Base-by-base conservation (phyloP, 2,329 filamentous ascomycete genomes). In the Albophoma yamanashiensis region DNA sequence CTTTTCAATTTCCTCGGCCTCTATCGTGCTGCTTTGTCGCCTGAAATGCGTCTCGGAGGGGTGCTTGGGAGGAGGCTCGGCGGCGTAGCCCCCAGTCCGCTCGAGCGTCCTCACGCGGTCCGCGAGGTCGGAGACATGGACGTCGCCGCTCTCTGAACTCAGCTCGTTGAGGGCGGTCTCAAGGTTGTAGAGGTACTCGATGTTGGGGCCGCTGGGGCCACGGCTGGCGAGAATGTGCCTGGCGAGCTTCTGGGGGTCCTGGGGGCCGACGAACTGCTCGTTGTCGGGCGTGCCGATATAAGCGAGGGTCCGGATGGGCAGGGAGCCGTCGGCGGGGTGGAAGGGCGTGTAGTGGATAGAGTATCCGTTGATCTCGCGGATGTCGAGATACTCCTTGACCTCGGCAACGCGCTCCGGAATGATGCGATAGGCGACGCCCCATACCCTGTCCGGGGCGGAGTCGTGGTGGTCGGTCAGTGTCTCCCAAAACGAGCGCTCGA, bases 321-420 rank as follows among this genome's bases (percentile, higher is more conserved):
- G 60, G 17, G 71, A 69, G 34, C 69, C 69, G 63, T 77, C 73
- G 50, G 73, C 70, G n/a, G 74, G 67, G 67, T 92, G 80, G 73
- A 97, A 97, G 0, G 89, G 85, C 36, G 92, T 91, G 73, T 92
- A 91, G 74, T 97, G 92, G 65, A 96, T 95, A 59, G 87, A 90
- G 75, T 99, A 99, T 34, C 94, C 94, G 76, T 97, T 96, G 70
- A 97, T 96, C 75, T 99, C 94, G 55, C 94, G 88, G 65, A 97
- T 93, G 74, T 97, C 92, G 56, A 99, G 89, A 72, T 97, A 97
- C 61, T 87, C 82, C 66, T 90, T 88, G 4, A 97, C 93, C 75
- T 93, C 88, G 62, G 85, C 81, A 27, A 95, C 91, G 65, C 86
- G 82, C 2, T 83, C 79, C 8, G 86, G 74, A 36, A 82, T 79